Percentiles rank a stretch among this genome's conserved stretches.
These are phyloP conservation scores for Phalaenopsis hybrid DNA, from an alignment of 116 monocot species.

Conservation along the genomic window DNA sequence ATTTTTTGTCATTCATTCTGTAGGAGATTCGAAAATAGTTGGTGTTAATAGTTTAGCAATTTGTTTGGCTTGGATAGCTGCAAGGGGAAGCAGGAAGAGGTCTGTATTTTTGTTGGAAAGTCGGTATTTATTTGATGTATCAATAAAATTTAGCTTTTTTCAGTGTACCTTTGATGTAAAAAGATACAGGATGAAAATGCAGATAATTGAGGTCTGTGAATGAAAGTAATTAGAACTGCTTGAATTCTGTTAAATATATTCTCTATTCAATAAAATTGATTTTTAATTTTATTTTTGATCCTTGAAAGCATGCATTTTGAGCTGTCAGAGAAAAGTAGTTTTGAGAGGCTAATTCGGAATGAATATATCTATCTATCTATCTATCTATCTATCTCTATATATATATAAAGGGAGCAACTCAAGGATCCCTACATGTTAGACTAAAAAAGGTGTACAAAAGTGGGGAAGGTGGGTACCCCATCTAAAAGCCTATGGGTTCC, in stretches of 20 bases:
- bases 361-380: too few species aligned
- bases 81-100: background rate
- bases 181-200: background rate
- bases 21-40: constrained; percentile 1
- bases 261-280: background rate
- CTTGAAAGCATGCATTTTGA: background rate
- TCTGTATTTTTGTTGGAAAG: background rate
- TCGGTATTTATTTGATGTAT: background rate
- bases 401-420: too few species aligned
- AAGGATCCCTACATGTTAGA: too few species aligned
- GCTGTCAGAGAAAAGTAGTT: too few species aligned
- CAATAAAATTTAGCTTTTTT: too few species aligned
- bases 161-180: background rate
- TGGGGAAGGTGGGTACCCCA: too few species aligned
- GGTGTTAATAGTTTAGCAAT: background rate
- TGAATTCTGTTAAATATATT: background rate
- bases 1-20: background rate
- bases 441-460: too few species aligned
- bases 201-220: background rate
- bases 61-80: background rate
- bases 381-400: too few species aligned
- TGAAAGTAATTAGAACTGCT: background rate
- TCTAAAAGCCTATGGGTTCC: too few species aligned
- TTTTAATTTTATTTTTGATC: background rate
- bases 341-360: too few species aligned